Evolutionary conservation across 1,284 basidiomycete species (phyloP).

Genomic region (Boletus semigastroideus): DNA sequence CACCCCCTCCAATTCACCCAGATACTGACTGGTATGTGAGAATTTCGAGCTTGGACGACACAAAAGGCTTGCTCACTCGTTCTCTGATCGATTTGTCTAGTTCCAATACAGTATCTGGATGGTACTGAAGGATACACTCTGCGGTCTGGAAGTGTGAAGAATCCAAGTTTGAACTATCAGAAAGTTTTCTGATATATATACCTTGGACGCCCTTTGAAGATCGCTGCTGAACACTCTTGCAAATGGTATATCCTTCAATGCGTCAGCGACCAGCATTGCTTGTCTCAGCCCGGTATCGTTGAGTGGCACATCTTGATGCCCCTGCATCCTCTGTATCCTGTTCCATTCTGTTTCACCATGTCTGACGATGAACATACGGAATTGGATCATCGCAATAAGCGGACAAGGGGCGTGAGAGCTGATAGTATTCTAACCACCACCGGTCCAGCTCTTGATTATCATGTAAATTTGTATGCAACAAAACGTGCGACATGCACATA

Average conservation of each 20-base stretch:
- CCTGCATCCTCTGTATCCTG: constrained; percentile 60
- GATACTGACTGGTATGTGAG: constrained; percentile 40
- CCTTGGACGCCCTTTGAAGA: constrained; percentile 58
- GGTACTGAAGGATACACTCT: constrained; percentile 54
- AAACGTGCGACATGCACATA: no score
- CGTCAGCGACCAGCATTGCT: constrained; percentile 51
- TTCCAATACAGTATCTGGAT: constrained; percentile 45
- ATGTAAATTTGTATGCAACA: no score
- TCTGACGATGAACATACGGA: constrained; percentile 62
- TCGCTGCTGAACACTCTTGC: constrained; percentile 63
- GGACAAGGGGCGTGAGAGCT: not conserved
- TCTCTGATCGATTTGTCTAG: constrained; percentile 55
- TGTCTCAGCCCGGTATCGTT: constrained; percentile 60
- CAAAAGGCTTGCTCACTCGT: constrained; percentile 45
- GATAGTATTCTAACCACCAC: no score
- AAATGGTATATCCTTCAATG: constrained; percentile 52
- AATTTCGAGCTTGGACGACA: not conserved
- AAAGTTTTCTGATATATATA: constrained; percentile 32
- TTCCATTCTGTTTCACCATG: constrained; percentile 78
- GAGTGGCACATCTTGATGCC: constrained; percentile 64
- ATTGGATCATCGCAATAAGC: constrained; percentile 22
- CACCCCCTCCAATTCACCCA: constrained; percentile 65
- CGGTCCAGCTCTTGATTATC: no score
- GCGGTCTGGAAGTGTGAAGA: constrained; percentile 51
- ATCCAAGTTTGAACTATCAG: not conserved